Base-by-base conservation (phyloP, 768 basidiomycete species). In the Kwoniella mangroviensis region DNA sequence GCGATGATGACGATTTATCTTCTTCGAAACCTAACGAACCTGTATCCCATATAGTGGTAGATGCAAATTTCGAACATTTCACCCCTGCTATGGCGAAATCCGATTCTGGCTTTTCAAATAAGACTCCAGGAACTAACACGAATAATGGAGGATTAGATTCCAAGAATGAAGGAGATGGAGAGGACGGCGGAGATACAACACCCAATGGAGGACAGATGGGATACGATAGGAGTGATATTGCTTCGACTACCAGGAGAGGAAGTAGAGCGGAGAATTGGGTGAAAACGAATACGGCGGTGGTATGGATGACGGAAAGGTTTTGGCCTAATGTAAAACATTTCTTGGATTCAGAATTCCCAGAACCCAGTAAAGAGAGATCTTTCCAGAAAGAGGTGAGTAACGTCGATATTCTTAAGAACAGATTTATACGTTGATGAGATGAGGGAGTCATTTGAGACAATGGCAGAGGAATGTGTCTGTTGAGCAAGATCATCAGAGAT, bases 381-480 rank as follows among this genome's bases (percentile, higher is more conserved):
- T 83, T 75, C 62, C 76, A 78, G 51, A 81, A 81, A 66, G 82
- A 83, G 67, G 79, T 83, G 71, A 70, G 76, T 71, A n/a, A 4
- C 13, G 12, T 34, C 12, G 21, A 19, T 57, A 3, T 26, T 45
- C 9, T 4, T 13, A 24, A 51, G 5, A n/a, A 42, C 22, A 52
- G 22, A 52, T 42, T 60, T 2, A 21, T 34, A 34, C 34, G 34
- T 34, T 7, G 34, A 7, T 34, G 34, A 34, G 34, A 34, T 7
- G 34, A 34, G 34, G 34, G 55, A 12, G 13, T 22, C 28, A 15
- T 21, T 2, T 1, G 12, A 0, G 3, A 49, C 10, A 19, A 0
- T 13, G 5, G 45, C 15, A 1, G 45, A 49, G 45, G 34, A 1
- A 0, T 7, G 15, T 49, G 45, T 6, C 53, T 13, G 11, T n/a